Base-by-base conservation (phyloP, 768 basidiomycete species). In the Chiua virens region DNA sequence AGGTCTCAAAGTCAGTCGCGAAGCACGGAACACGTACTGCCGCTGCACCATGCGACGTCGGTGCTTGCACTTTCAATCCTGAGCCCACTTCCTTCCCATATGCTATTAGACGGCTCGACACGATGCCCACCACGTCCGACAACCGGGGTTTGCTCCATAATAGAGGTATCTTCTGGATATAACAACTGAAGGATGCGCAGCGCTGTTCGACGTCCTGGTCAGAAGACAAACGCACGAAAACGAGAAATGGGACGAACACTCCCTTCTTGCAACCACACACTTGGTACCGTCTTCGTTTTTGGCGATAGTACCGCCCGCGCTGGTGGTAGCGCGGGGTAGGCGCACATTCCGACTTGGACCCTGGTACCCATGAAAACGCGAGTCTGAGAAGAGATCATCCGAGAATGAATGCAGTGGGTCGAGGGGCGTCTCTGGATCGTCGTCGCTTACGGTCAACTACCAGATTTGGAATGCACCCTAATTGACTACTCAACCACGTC, bases 61-160 rank as follows among this genome's bases (percentile, higher is more conserved):
- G 89, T 92, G 58, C 79, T 84, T 0, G 85, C 79, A 61, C 86
- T 85, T 47, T 91, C 89, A 18, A 87, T 81, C 69, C 89, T 91
- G 49, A 92, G 70, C 0, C 86, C 87, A 48, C 82, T 88, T 0
- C 82, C 81, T 9, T 83, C 85, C 89, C 89, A 92, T 42, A 88
- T 72, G 61, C 91, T 91, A 42, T 84, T 79, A 13, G 86, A 85
- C 8, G 77, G 76, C 49, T 90, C 89, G n/a, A 89, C 78, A 34
- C 82, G 77, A 64, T 80, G 76, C 0, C 86, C 86, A 4, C 85
- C 85, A 30, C 71, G 71, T 13, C 86, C 87, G 13, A n/a, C n/a
- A n/a, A n/a, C n/a, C n/a, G 70, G 76, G 63, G 78, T 86, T 58
- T 79, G 78, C 8, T 83, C 83, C 9, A 65, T 59, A 49, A 61